These are phyloP conservation scores for Penicillium bialowiezense DNA, from an alignment of 495 filamentous ascomycete genomes.

Conservation along the genomic window DNA sequence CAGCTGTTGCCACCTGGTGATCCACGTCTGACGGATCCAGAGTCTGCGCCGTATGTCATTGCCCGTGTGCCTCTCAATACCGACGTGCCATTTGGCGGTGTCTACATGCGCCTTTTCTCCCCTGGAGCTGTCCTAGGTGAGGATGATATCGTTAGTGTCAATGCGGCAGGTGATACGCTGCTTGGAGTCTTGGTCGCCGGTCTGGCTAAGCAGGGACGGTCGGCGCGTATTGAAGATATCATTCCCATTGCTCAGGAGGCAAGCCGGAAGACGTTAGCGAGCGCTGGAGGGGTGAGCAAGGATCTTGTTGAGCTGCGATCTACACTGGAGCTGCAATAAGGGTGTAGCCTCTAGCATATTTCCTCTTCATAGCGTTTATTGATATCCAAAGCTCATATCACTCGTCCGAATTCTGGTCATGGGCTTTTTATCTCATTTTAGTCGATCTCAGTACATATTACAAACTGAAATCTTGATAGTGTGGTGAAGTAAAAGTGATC, in stretches of 20 bases:
- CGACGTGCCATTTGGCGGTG: slow-evolving; percentile 62
- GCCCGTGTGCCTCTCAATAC: slow-evolving; percentile 45
- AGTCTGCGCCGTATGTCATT: slow-evolving; percentile 65
- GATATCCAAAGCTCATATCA: not conserved
- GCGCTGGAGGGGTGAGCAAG: slow-evolving; percentile 64
- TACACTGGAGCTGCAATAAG: slow-evolving; percentile 7
- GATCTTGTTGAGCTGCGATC: slow-evolving; percentile 20
- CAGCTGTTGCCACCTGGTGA: slow-evolving; percentile 65
- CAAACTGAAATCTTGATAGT: no score
- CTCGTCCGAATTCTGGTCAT: no score
- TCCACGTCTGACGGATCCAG: slow-evolving; percentile 55
- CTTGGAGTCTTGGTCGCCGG: slow-evolving; percentile 77
- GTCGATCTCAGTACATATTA: no score
- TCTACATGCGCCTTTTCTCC: slow-evolving; percentile 82
- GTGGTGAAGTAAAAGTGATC: no score
- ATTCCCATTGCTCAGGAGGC: slow-evolving; percentile 63
- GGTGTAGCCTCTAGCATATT: not conserved
- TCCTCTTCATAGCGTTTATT: not conserved
- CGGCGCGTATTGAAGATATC: slow-evolving; percentile 35
- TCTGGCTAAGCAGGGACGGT: slow-evolving; percentile 35
- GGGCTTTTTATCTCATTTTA: no score
- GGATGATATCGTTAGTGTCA: slow-evolving; percentile 77
- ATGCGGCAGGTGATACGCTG: slow-evolving; percentile 93
- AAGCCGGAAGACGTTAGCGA: slow-evolving; percentile 71
- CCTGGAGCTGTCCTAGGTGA: slow-evolving; percentile 57